Conservation (phyloP, 257 asterid genomes). For the Solanum lycopersicoides region DNA sequence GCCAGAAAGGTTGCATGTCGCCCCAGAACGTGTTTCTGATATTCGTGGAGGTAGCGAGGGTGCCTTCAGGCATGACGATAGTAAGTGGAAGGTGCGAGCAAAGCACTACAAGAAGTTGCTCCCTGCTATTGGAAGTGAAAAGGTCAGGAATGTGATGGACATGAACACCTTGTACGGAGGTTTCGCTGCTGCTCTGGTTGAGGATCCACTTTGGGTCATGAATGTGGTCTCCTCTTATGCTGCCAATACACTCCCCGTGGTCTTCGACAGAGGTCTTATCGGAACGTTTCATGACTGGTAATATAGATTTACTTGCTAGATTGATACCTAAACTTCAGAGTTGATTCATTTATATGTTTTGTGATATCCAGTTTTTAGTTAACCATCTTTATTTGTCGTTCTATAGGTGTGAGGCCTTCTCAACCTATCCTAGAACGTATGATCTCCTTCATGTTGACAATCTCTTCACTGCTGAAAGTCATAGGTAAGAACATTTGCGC, state of each 20-base stretch:
- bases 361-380: neutral
- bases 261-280: conserved; percentile 87
- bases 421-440: conserved; percentile 94
- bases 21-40: conserved; percentile 76
- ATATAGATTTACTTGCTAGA: neutral
- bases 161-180: conserved; percentile 95
- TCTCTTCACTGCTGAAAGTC: conserved; percentile 84
- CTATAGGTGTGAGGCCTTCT: conserved; percentile 92
- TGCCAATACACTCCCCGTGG: conserved; percentile 77
- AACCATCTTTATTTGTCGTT: neutral
- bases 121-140: conserved; percentile 69
- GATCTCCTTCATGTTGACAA: conserved; percentile 89
- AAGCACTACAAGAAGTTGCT: conserved; percentile 86
- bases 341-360: neutral
- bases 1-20: conserved; percentile 62
- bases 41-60: conserved; percentile 79
- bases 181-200: conserved; percentile 73
- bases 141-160: conserved; percentile 91
- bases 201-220: conserved; percentile 89
- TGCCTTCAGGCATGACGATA: conserved; percentile 75
- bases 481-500: conserved; percentile 34
- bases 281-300: conserved; percentile 98
- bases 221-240: conserved; percentile 79
- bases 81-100: conserved; percentile 68
- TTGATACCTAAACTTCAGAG: neutral